Evolutionary conservation across 2,329 filamentous ascomycete species (phyloP), one percentile per base, ranked within the genome.

Genomic region (Calcarisporium arbuscula): DNA sequence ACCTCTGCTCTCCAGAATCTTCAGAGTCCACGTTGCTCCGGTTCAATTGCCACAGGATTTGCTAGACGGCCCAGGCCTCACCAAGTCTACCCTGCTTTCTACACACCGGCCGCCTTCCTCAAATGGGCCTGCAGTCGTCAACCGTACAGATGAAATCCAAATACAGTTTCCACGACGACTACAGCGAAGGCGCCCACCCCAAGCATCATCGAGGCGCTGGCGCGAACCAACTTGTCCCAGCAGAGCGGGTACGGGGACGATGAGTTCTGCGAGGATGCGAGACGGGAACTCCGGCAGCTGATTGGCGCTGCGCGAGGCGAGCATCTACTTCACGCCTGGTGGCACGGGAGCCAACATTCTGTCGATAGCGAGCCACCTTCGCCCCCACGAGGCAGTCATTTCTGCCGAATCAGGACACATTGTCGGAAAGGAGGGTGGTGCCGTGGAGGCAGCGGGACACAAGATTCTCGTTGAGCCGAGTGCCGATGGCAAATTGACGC

Each of bases 301-400:
- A 50, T 62, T 8, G 58, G 57, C 7, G 42, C 48, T 12, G 45
- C n/a, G 54, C 7, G 60, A 67, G 17, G 65, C 67, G 0, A 63
- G 62, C 28, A 58, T 72, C 36, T 68, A 68, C 47, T 72, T 72
- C 33, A 68, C 71, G 0, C 67, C 68, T 1, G 70, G 65, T 34
- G 68, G 68, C 10, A 72, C 68, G 1, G 67, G 67, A 1, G 68
- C 68, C 20, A 72, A 72, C 35, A 59, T 67, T 25, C 70, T 72
- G 33, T 69, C 64, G 27, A 72, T 72, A 28, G 67, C 66, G 0
- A 66, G 65, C 8, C 71, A 67, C 25, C 51, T 72, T 6, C 60
- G 67, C 1, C 65, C 68, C 0, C 67, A 69, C 34, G 68, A 72
- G 38, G 67, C 68, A 2, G 67, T 72, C 14, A 62, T 72, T n/a